These are phyloP conservation scores for Plasmodium cynomolgi DNA, from an alignment of 169 alveolate genomes.

Conservation along the genomic window DNA sequence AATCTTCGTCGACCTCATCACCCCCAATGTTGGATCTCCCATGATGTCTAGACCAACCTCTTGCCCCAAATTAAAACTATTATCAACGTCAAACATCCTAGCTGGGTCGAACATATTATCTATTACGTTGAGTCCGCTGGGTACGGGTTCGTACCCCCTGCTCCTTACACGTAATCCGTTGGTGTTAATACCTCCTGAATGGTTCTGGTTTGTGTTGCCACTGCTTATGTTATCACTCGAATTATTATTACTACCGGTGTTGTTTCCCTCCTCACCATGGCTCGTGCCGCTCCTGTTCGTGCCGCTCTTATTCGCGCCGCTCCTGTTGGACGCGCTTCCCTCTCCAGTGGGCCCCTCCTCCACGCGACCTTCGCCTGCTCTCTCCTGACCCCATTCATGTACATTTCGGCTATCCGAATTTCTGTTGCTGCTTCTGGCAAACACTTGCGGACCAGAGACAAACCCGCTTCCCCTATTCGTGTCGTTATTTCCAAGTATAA, in stretches of 20 bases:
- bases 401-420: constrained; percentile 1
- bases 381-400: constrained; percentile 9
- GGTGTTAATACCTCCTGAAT: background rate
- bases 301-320: background rate
- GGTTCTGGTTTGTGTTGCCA: background rate
- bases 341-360: background rate
- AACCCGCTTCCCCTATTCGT: background rate
- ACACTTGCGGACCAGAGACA: background rate
- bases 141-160: background rate
- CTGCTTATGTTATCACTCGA: background rate
- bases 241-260: background rate
- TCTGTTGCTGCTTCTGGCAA: constrained; percentile 1
- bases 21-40: background rate
- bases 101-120: background rate
- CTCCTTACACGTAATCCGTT: background rate
- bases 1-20: background rate
- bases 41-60: background rate
- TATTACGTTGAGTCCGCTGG: background rate
- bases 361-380: background rate
- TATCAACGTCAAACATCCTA: background rate
- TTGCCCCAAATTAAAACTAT: background rate
- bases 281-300: background rate
- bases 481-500: constrained; percentile 29
- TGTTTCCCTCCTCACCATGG: background rate
- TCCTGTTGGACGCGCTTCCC: background rate